phyloP scores from a whole-genome alignment of 306 rosid species.

The Prunus fruticosa region DNA sequence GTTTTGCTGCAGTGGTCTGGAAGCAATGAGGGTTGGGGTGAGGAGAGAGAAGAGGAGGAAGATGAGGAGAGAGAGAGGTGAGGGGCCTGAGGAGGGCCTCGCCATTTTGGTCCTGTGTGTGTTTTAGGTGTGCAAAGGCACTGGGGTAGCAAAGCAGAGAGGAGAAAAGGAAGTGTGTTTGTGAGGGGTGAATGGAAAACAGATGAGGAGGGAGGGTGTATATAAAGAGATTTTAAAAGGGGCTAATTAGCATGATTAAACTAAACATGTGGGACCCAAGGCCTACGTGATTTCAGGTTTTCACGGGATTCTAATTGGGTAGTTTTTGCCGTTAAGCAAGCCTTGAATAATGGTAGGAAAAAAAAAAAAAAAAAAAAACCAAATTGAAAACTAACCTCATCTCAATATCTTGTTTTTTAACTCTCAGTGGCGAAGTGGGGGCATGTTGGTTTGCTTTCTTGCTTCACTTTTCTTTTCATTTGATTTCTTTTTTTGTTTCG shows the following conservation, averaged over 20 bases:
- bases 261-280: conserved; percentile 65
- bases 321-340: conserved; percentile 83
- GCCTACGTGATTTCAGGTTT: conserved; percentile 61
- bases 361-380: background rate
- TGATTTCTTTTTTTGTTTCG: background rate
- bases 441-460: background rate
- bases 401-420: background rate
- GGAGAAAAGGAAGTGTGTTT: background rate
- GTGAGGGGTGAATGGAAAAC: conserved; percentile 21
- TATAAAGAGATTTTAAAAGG: conserved; percentile 48
- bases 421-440: background rate
- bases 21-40: conserved; percentile 47
- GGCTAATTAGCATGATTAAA: conserved; percentile 67
- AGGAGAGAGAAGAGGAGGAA: conserved; percentile 44
- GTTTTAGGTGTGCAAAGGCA: background rate
- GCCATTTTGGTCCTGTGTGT: conserved; percentile 34
- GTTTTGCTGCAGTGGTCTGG: conserved; percentile 40
- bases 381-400: background rate
- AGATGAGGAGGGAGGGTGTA: conserved; percentile 38
- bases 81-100: conserved; percentile 17
- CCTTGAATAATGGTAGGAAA: conserved; percentile 40
- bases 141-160: background rate
- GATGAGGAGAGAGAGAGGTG: conserved; percentile 27
- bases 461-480: background rate
- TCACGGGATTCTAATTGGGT: conserved; percentile 58